Percentiles rank a stretch among this genome's conserved stretches.
These are phyloP conservation scores for Fonsecaea monophora DNA, from an alignment of 2,329 filamentous ascomycete genomes.

Conservation along the genomic window DNA sequence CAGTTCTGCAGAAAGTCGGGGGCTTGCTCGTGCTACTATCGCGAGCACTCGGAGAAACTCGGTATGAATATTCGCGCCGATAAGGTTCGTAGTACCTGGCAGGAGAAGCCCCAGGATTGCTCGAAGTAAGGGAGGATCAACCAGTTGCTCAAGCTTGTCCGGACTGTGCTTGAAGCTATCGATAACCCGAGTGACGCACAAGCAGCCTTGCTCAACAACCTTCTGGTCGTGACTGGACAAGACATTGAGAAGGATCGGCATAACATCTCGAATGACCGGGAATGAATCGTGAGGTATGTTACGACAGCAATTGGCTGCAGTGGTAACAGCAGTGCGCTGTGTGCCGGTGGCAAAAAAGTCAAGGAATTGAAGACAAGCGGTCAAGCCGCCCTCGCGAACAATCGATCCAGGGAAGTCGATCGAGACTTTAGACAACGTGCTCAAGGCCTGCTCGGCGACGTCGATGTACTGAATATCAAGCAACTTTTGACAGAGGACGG, in stretches of 20 bases:
- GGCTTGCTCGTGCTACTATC: constrained; percentile 87
- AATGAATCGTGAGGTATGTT: constrained; percentile 97
- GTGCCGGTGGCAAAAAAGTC: constrained; percentile 98
- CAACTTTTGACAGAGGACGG: constrained; percentile 91
- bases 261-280: constrained; percentile 87
- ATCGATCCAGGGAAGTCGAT: constrained; percentile 94
- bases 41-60: constrained; percentile 92
- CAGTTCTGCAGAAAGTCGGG: constrained; percentile 82
- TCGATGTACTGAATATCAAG: constrained; percentile 97
- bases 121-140: constrained; percentile 83
- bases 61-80: constrained; percentile 92
- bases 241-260: constrained; percentile 92
- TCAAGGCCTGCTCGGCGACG: constrained; percentile 93
- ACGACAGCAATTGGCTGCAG: constrained; percentile 95
- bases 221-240: constrained; percentile 91
- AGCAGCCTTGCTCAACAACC: constrained; percentile 93
- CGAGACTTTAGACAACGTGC: constrained; percentile 96
- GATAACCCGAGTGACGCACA: constrained; percentile 93
- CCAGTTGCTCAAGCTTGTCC: constrained; percentile 86
- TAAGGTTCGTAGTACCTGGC: constrained; percentile 93
- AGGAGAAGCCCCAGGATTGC: constrained; percentile 86
- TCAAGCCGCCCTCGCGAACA: constrained; percentile 91
- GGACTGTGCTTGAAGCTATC: constrained; percentile 94
- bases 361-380: constrained; percentile 92
- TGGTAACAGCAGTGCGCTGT: constrained; percentile 94